Base-by-base conservation (phyloP, 1,284 basidiomycete species). In the Rhodofomes roseus region DNA sequence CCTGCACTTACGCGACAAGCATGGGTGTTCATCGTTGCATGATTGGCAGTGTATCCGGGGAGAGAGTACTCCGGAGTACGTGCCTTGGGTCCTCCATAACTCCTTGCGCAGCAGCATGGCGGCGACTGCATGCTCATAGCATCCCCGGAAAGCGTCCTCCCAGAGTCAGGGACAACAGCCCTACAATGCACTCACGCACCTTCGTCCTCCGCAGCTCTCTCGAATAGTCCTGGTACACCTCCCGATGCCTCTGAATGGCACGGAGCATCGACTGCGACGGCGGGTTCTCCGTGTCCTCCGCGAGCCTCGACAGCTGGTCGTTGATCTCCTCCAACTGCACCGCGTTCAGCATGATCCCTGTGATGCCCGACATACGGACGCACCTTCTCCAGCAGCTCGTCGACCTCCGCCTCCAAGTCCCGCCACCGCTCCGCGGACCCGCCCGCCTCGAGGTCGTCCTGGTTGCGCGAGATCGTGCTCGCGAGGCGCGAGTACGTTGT, bases 401-500 rank as follows among this genome's bases (percentile, higher is more conserved):
- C 92, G 34, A 98, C 80, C 71, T 98, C 95, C 36, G 81, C 76
- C 73, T 98, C 94, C 36, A 95, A 71, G 71, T 95, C 93, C 71
- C 72, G 86, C 90, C 82, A 92, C 62, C 82, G 82, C 74, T 86
- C 87, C 25, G 75, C 74, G 7, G 83, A 92, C 8, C 90, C 85
- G 53, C 80, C 78, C 2, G 90, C 84, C 71, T 93, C 89, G 40
- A 93, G 65, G 68, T 93, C 91, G 54, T 85, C 78, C 39, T 70
- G 61, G 57, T 78, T 77, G 55, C 80, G 83, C 0, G 88, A 84
- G 62, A 96, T 86, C 27, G 84, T 83, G 2, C 90, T 85, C 4
- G 92, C 93, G 37, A 97, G 80, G 64, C 92, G 90, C 23, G 92
- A 88, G 74, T 98, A 98, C 7, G 91, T 81, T 0, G 93, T 93